Evolutionary conservation across 148 eudicot genomes (phyloP), one percentile per base, ranked within the genome.

Genomic region (Rhododendron simsii): DNA sequence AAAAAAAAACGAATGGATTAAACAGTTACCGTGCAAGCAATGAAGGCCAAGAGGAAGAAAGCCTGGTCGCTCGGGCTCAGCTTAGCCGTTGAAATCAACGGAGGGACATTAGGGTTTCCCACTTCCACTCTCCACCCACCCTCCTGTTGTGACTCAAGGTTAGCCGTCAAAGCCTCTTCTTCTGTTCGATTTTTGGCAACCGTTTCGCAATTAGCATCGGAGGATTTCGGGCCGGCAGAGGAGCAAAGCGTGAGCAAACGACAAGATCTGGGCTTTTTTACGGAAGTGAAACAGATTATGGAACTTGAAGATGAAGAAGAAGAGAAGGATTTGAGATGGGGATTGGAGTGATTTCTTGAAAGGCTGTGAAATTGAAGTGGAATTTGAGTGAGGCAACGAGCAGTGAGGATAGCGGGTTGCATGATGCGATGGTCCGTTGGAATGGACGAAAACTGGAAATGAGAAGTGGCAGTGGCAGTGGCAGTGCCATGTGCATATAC

Each of bases 21-120:
- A 45, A 48, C 3, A 71, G 61, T 21, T 87, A 93, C 95, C 88
- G 95, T 92, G 92, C 94, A 95, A 86, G 92, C 95, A 80, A 94
- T 91, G 91, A 95, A 93, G 67, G 95, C 87, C 18, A 93, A 83
- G 12, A 94, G 91, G 83, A 94, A 92, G 90, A 87, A 92, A 86
- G 92, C 95, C 86, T 91, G 94, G 81, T 94, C 95, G 48, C 89
- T 89, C 48, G 91, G 87, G 88, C 94, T 94, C 80, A 93, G 89
- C 86, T 87, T 92, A 18, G 89, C 63, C 76, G 86, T 81, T 7
- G 90, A 80, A 67, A 90, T 39, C 83, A 74, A 88, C 45, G 90
- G 86, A 20, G 92, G 92, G 63, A 87, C 48, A 65, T 33, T 83
- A 81, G 94, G 92, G 89, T 83, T 93, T 73, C 85, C 83, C 59